Base-by-base conservation (phyloP, 148 eudicot species). In the Rhododendron ovatum region DNA sequence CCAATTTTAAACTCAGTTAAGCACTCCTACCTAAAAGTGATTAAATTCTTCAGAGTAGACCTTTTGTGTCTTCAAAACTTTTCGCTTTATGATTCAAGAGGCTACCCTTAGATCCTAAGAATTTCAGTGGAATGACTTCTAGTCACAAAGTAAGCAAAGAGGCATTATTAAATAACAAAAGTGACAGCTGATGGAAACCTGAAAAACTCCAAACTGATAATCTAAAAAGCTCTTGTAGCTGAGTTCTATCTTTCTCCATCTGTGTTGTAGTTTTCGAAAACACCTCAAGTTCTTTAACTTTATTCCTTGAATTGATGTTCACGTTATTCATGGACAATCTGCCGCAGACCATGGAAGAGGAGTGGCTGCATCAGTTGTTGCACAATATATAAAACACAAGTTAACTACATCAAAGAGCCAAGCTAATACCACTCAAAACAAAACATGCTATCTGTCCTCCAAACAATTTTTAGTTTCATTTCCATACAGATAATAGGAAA, bases 281-380 rank as follows among this genome's bases (percentile, higher is more conserved):
- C 28, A 88, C 92, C 93, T 95, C 96, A 33, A 95, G 90, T 91
- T 95, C 94, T 79, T 93, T 89, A 76, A 93, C 93, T 86, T 92
- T 93, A 76, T 93, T 93, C 78, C 87, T 91, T 88, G 98, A 91
- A 87, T 92, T 93, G 39, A 30, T 30, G 30, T 30, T 30, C 30
- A 30, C 30, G 30, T 30, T 30, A 30, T 30, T 30, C 30, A 30
- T 30, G 30, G 30, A 30, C 30, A 30, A 30, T 30, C 30, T 30
- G 30, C 30, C 30, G 30, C 0, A 30, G 30, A 30, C 30, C 30
- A 30, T 30, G 30, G 30, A 30, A 30, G 30, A 37, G 3, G 39
- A 37, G 39, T 37, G 39, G 39, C 39, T 39, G 41, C 41, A 39
- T 39, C 41, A 39, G 41, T 35, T 35, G 37, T 3, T 35, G 35